phyloP scores from a whole-genome alignment of 1,284 basidiomycete species.

The Trametes hirsuta region DNA sequence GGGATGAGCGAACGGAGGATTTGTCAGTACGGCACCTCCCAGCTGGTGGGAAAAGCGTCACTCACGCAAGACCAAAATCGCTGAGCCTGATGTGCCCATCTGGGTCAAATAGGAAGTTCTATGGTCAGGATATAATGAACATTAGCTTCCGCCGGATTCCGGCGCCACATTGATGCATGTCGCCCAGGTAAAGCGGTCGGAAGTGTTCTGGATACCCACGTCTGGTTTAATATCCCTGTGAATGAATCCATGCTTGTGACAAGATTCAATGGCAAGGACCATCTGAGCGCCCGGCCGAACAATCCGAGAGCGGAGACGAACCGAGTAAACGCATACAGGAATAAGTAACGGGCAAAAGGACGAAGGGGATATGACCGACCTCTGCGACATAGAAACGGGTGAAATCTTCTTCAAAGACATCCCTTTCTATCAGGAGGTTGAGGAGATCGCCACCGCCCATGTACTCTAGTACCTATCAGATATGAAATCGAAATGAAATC shows the following conservation, averaged over 20 bases:
- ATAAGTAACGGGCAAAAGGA: constrained; percentile 15
- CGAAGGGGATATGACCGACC: constrained; percentile 44
- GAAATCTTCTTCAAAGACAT: constrained; percentile 93
- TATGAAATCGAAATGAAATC: constrained; percentile 59
- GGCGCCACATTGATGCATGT: constrained; percentile 12
- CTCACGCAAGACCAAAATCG: constrained; percentile 94
- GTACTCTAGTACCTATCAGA: constrained; percentile 80
- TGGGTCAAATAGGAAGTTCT: constrained; percentile 95
- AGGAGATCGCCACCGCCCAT: constrained; percentile 97
- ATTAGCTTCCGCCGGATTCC: constrained; percentile 29
- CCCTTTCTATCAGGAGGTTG: constrained; percentile 92
- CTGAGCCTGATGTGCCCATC: constrained; percentile 93
- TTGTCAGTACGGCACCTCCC: constrained; percentile 6
- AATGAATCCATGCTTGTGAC: constrained; percentile 94
- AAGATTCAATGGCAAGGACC: constrained; percentile 94
- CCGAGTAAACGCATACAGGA: neutral
- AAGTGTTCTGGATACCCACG: constrained; percentile 47
- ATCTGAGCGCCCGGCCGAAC: constrained; percentile 55
- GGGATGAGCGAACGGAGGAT: constrained; percentile 12
- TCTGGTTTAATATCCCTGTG: constrained; percentile 97
- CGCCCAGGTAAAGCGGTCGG: constrained; percentile 23
- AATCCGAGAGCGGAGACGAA: constrained; percentile 10
- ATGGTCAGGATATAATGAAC: constrained; percentile 33
- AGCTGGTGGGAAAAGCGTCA: constrained; percentile 29
- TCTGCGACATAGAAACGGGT: constrained; percentile 96